Evolutionary conservation across 495 filamentous ascomycete species (phyloP).

Genomic region (Ramalina peruviana): DNA sequence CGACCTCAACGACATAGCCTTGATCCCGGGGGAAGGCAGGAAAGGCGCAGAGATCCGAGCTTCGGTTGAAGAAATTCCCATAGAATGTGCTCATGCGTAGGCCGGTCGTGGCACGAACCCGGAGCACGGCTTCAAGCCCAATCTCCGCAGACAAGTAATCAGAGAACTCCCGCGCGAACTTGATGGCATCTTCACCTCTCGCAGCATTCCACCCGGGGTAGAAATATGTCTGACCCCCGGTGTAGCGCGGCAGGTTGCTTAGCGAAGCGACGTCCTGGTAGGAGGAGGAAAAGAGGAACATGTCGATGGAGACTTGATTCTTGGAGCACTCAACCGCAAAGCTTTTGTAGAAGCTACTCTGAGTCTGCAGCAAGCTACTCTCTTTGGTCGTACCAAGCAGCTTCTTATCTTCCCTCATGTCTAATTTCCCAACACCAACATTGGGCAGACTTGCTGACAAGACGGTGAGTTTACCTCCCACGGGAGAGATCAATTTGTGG

Average conservation of each 20-base stretch:
- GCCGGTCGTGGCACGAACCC: slow-evolving; percentile 88
- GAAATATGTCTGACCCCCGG: slow-evolving; percentile 95
- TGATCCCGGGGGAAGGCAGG: slow-evolving; percentile 96
- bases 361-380: slow-evolving; percentile 72
- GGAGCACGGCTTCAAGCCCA: slow-evolving; percentile 87
- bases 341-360: slow-evolving; percentile 93
- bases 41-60: slow-evolving; percentile 93
- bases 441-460: slow-evolving; percentile 85
- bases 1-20: slow-evolving; percentile 96
- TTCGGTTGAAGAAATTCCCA: slow-evolving; percentile 98
- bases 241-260: slow-evolving; percentile 88
- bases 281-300: slow-evolving; percentile 95
- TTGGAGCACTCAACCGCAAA: slow-evolving; percentile 99
- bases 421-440: slow-evolving; percentile 74
- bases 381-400: slow-evolving; percentile 89
- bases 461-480: slow-evolving; percentile 89
- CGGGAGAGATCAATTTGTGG: slow-evolving; percentile 83
- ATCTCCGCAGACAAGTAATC: slow-evolving; percentile 93
- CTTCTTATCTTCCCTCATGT: slow-evolving; percentile 95
- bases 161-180: slow-evolving; percentile 92
- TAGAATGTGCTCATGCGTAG: slow-evolving; percentile 96
- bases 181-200: slow-evolving; percentile 85
- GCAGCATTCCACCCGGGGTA: slow-evolving; percentile 97
- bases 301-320: slow-evolving; percentile 95
- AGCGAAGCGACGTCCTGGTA: slow-evolving; percentile 96